These are phyloP conservation scores for Talaromyces amestolkiae DNA, from an alignment of 2,329 filamentous ascomycete species.

Conservation along the genomic window DNA sequence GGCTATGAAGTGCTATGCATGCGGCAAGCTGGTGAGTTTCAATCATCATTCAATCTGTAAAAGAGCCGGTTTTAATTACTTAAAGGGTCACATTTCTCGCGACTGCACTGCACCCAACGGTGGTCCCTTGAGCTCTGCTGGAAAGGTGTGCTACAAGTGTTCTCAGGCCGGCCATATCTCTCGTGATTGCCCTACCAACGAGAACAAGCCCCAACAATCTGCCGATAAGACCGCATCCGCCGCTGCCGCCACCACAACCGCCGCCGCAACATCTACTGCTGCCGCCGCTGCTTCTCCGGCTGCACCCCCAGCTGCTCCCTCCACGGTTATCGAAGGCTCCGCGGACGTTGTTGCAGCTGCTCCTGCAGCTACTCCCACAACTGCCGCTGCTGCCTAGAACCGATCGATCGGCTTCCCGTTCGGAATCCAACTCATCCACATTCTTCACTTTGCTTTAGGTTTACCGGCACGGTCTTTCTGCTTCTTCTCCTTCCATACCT, in stretches of 20 bases:
- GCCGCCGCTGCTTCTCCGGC: slow-evolving; percentile 45
- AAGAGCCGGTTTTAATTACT: background rate
- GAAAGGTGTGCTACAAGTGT: slow-evolving; percentile 98
- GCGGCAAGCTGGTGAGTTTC: slow-evolving; percentile 69
- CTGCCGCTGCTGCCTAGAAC: slow-evolving; percentile 34
- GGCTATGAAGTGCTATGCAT: slow-evolving; percentile 98
- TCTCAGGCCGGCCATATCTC: slow-evolving; percentile 95
- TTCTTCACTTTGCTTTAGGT: slow-evolving; percentile 33
- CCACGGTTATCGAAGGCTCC: slow-evolving; percentile 40
- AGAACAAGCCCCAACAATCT: slow-evolving; percentile 41
- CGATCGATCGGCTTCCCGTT: background rate
- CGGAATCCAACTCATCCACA: slow-evolving; percentile 22
- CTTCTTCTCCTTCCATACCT: background rate
- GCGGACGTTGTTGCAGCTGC: slow-evolving; percentile 33
- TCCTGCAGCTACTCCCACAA: slow-evolving; percentile 30
- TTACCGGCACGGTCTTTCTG: slow-evolving; percentile 24
- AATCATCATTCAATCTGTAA: background rate
- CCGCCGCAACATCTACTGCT: slow-evolving; percentile 37
- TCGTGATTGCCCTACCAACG: slow-evolving; percentile 84
- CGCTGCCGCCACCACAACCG: slow-evolving; percentile 38
- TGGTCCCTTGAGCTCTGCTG: slow-evolving; percentile 88
- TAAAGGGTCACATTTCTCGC: slow-evolving; percentile 75
- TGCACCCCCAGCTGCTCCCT: slow-evolving; percentile 33
- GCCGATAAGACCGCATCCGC: slow-evolving; percentile 38
- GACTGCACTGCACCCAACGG: slow-evolving; percentile 98